phyloP scores from a whole-genome alignment of 2,329 filamentous ascomycete genomes.

The Lasiodiplodia gonubiensis region DNA sequence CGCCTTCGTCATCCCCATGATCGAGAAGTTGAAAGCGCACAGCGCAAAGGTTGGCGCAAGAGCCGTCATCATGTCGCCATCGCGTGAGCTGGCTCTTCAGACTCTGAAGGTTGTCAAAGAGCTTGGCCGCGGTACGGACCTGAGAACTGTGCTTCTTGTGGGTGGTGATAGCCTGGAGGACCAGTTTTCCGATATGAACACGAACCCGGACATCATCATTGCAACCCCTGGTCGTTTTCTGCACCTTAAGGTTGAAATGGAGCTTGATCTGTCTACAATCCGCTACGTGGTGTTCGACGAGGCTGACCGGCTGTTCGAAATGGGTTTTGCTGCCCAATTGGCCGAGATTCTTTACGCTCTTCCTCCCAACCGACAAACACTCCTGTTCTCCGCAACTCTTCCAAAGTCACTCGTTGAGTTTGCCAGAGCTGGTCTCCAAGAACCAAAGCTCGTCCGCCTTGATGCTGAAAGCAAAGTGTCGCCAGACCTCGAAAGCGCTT shows the following conservation, averaged over 20 bases:
- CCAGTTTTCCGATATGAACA: slow-evolving; percentile 89
- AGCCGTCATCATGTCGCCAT: slow-evolving; percentile 88
- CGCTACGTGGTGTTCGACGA: slow-evolving; percentile 97
- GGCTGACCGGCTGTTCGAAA: slow-evolving; percentile 94
- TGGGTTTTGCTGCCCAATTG: slow-evolving; percentile 95
- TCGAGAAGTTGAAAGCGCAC: slow-evolving; percentile 88
- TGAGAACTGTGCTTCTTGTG: slow-evolving; percentile 87
- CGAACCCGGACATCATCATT: slow-evolving; percentile 96
- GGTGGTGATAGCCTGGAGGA: slow-evolving; percentile 96
- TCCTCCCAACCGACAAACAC: slow-evolving; percentile 81
- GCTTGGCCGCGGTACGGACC: slow-evolving; percentile 84
- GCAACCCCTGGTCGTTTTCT: slow-evolving; percentile 95
- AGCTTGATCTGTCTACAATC: slow-evolving; percentile 85
- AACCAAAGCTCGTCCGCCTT: slow-evolving; percentile 85
- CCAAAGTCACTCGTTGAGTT: slow-evolving; percentile 96
- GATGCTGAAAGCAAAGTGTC: slow-evolving; percentile 97
- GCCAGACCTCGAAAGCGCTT: slow-evolving; percentile 91
- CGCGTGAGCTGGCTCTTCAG: slow-evolving; percentile 91
- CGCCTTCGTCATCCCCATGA: slow-evolving; percentile 98
- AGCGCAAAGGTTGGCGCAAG: slow-evolving; percentile 84
- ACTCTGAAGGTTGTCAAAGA: slow-evolving; percentile 97
- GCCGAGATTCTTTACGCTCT: slow-evolving; percentile 91
- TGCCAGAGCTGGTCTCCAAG: slow-evolving; percentile 88
- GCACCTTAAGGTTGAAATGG: slow-evolving; percentile 97
- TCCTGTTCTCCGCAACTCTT: slow-evolving; percentile 93